phyloP scores from a whole-genome alignment of 805 yeast species.

The Pichia manshurica region DNA sequence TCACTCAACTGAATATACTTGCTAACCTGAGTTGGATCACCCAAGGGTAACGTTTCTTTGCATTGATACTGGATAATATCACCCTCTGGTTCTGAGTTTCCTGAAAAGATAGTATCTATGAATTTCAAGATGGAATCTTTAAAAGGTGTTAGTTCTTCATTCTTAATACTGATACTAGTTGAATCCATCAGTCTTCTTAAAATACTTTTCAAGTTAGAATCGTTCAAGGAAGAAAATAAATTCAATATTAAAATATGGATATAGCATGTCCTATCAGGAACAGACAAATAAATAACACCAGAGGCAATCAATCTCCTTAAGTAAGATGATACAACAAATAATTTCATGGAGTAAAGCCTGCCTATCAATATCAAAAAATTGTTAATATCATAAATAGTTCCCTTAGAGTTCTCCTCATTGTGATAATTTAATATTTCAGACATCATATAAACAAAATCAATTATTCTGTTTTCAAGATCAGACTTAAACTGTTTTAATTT shows the following conservation, averaged over 20 bases:
- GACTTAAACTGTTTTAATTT: constrained; percentile 22
- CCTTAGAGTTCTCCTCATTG: constrained; percentile 11
- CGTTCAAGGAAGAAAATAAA: constrained; percentile 50
- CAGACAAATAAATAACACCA: constrained; percentile 65
- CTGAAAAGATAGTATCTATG: neutral
- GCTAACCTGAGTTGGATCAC: constrained; percentile 3
- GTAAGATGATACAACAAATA: constrained; percentile 59
- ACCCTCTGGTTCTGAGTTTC: neutral
- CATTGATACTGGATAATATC: neutral
- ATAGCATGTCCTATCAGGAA: constrained; percentile 43
- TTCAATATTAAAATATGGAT: constrained; percentile 53
- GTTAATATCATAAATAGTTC: constrained; percentile 18
- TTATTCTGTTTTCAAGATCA: constrained; percentile 29
- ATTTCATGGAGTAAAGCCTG: constrained; percentile 41
- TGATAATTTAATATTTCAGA: constrained; percentile 25
- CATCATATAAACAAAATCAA: constrained; percentile 29
- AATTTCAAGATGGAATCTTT: neutral
- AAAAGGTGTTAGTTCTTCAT: constrained; percentile 9
- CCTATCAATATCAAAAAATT: constrained; percentile 43
- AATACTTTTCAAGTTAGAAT: constrained; percentile 32
- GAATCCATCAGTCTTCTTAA: constrained; percentile 25
- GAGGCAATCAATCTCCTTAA: constrained; percentile 78
- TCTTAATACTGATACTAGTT: constrained; percentile 19
- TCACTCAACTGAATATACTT: constrained; percentile 2
- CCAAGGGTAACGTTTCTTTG: neutral